A percentile compares a stretch with the other conserved stretches of the same genome.
Conservation (phyloP, 176 grass and related monocot species). For the Oryza glumipatula region DNA sequence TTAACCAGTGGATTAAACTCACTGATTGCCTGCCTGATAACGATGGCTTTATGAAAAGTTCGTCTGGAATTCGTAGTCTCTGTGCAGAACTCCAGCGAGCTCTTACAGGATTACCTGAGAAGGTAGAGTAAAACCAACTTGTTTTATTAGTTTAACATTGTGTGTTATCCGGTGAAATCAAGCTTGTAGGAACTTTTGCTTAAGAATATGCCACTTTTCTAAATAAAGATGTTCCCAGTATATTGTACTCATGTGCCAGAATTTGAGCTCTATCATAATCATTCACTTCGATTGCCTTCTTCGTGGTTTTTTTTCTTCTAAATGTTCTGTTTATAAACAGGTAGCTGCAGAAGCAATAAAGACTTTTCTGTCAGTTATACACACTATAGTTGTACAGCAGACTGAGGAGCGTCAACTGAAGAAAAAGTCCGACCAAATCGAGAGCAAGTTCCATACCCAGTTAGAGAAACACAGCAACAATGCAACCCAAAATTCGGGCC, state of each 20-base stretch:
- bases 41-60: slow-evolving; percentile 59
- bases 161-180: slow-evolving; percentile 25
- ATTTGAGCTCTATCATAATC: neutral
- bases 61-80: slow-evolving; percentile 62
- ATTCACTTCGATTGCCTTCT: slow-evolving; percentile 29
- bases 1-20: slow-evolving; percentile 87
- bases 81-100: slow-evolving; percentile 71
- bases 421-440: slow-evolving; percentile 66
- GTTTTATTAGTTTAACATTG: slow-evolving; percentile 31
- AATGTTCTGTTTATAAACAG: slow-evolving; percentile 55
- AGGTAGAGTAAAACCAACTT: slow-evolving; percentile 60
- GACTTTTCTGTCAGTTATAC: slow-evolving; percentile 76
- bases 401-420: slow-evolving; percentile 71
- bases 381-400: slow-evolving; percentile 75
- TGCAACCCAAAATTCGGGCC: slow-evolving; percentile 38
- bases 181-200: slow-evolving; percentile 33
- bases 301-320: neutral
- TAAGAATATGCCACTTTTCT: slow-evolving; percentile 8
- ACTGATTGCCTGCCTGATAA: slow-evolving; percentile 71
- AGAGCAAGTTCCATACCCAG: slow-evolving; percentile 55
- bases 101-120: slow-evolving; percentile 68
- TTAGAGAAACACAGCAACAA: slow-evolving; percentile 66
- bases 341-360: slow-evolving; percentile 85
- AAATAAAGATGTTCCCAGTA: slow-evolving; percentile 11
- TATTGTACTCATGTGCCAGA: slow-evolving; percentile 17